Base-by-base conservation (phyloP, 2,329 filamentous ascomycete genomes). In the Aureobasidium sp. region DNA sequence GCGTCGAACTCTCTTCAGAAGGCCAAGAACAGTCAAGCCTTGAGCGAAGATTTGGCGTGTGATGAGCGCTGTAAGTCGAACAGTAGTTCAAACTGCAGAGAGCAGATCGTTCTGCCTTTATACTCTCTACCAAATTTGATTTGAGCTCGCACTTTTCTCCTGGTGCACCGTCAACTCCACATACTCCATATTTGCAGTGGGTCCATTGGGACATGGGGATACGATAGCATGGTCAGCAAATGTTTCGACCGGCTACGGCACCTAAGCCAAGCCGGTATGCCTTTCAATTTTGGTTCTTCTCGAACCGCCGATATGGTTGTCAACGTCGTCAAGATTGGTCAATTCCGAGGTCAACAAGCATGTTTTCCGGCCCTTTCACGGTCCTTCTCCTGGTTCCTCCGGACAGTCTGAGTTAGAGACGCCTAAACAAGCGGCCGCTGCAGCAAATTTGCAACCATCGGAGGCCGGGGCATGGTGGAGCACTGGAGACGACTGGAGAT, bases 151-250 rank as follows among this genome's bases (percentile, higher is more conserved):
- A 13, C 57, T 21, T 49, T 41, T 36, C 45, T 59, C 57, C 29
- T 48, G 30, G 30, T 32, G 54, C 54, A 32, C 39, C 25, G 10
- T 48, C 42, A 47, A 58, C 57, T 59, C 57, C 57, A 59, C 57
- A 59, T 41, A 59, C 57, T 59, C 57, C 57, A 59, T 59, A 59
- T 59, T 59, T 50, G 45, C 57, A 42, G 57, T 59, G 45, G 57
- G 45, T 50, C 57, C 44, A 49, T 41, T 59, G 45, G 34, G 34
- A 36, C 42, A 59, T 59, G 57, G 41, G 41, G 57, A 41, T 50
- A 50, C 36, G 57, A 21, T 50, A 50, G 37, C 44, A 49, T 59
- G 57, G 57, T 59, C 57, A 59, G 45, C 57, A 50, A 42, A 21
- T 50, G 44, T 49, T 59, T 49, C 57, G 27, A 27, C 34, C 57